These are phyloP conservation scores for Stephanodiscus minutulus DNA, from an alignment of 108 stramenopile species.

Conservation along the genomic window DNA sequence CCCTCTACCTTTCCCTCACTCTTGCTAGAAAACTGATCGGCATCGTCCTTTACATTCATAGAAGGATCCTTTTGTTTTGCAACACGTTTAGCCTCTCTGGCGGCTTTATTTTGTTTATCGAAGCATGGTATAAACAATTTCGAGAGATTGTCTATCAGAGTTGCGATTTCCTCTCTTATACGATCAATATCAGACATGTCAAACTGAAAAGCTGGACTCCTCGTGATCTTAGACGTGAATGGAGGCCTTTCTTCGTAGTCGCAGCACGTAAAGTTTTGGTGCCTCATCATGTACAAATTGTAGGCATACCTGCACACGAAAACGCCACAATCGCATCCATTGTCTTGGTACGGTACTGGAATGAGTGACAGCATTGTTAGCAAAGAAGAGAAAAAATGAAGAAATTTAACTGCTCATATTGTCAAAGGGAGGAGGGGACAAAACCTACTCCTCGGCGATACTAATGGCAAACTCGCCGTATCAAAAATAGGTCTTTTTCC, in stretches of 20 bases:
- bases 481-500: conserved; percentile 41
- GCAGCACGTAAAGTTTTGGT: conserved; percentile 41
- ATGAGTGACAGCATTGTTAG: neutral
- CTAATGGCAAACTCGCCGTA: conserved; percentile 40
- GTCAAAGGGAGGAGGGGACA: neutral
- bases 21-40: neutral
- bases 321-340: conserved; percentile 88
- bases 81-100: conserved; percentile 8
- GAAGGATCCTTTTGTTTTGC: conserved; percentile 1
- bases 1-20: neutral
- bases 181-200: conserved; percentile 65
- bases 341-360: conserved; percentile 84
- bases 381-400: neutral
- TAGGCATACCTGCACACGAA: conserved; percentile 89
- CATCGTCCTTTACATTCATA: neutral
- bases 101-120: conserved; percentile 22
- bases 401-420: neutral
- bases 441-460: conserved; percentile 68
- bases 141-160: conserved; percentile 57
- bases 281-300: conserved; percentile 61
- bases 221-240: conserved; percentile 49
- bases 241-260: conserved; percentile 28
- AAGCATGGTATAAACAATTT: conserved; percentile 26
- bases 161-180: conserved; percentile 63
- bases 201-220: conserved; percentile 62